phyloP scores from a whole-genome alignment of 139 green algal genomes.

The Deuterostichococcus epilithicus region DNA sequence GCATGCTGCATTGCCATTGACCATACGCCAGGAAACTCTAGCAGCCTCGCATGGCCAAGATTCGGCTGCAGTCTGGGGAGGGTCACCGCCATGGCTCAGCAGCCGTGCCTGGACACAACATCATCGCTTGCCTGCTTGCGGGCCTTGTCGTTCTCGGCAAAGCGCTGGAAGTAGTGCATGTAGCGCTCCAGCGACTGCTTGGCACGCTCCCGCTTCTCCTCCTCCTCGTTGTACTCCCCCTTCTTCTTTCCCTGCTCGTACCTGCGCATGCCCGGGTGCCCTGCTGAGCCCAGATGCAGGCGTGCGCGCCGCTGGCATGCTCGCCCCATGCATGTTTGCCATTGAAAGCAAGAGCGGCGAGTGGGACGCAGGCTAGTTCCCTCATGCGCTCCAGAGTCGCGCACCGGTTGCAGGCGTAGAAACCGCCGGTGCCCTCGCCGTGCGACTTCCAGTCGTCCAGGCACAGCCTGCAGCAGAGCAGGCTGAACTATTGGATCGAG shows the following conservation, averaged over 20 bases:
- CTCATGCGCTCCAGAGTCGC: no score
- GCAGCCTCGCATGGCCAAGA: no score
- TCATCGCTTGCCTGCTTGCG: slow-evolving; percentile 27
- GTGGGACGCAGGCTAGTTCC: no score
- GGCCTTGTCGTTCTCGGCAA: slow-evolving; percentile 57
- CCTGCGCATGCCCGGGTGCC: slow-evolving; percentile 52
- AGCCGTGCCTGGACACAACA: no score
- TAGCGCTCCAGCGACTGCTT: slow-evolving; percentile 86
- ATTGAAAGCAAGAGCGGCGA: no score
- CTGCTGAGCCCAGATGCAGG: background rate
- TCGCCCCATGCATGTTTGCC: background rate
- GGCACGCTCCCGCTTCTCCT: slow-evolving; percentile 74
- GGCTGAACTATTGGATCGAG: background rate
- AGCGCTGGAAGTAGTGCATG: slow-evolving; percentile 87
- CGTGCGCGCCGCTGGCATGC: background rate
- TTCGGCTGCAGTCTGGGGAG: no score
- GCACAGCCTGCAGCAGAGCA: slow-evolving; percentile 79
- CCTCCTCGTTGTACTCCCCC: slow-evolving; percentile 83
- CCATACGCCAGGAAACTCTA: no score
- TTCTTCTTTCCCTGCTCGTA: slow-evolving; percentile 76
- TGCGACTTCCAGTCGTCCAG: slow-evolving; percentile 84
- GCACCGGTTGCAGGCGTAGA: slow-evolving; percentile 92
- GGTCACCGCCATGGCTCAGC: no score
- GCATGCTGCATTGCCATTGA: no score
- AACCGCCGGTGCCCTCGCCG: slow-evolving; percentile 92